phyloP scores from a whole-genome alignment of 495 filamentous ascomycete species.

The Talaromyces liani region DNA sequence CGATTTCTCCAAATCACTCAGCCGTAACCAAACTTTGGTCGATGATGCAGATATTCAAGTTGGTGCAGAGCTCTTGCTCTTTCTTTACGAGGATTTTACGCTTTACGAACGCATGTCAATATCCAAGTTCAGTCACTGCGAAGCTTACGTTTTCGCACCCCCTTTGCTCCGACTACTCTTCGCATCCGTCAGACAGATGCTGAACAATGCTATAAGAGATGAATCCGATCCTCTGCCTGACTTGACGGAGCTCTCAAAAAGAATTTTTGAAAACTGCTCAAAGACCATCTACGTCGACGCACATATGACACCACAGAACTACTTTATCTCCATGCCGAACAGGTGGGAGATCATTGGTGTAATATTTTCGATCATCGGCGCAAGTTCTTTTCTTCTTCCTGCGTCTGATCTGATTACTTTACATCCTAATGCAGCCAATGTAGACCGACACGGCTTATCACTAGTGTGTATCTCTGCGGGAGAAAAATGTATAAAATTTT shows the following conservation, averaged over 20 bases:
- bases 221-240: constrained; percentile 6
- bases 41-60: constrained; percentile 15
- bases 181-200: constrained; percentile 13
- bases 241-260: constrained; percentile 13
- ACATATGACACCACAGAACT: constrained; percentile 17
- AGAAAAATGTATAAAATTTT: constrained; percentile 25
- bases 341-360: constrained; percentile 23
- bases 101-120: constrained; percentile 18
- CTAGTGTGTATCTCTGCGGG: constrained; percentile 13
- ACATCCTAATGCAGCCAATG: neutral
- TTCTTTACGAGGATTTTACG: constrained; percentile 16
- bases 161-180: constrained; percentile 15
- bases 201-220: constrained; percentile 7
- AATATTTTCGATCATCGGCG: constrained; percentile 16
- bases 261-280: constrained; percentile 17
- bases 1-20: constrained; percentile 3
- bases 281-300: constrained; percentile 11
- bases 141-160: constrained; percentile 17
- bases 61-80: constrained; percentile 17
- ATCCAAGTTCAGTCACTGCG: constrained; percentile 13
- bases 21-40: neutral
- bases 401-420: constrained; percentile 7
- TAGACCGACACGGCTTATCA: constrained; percentile 11
- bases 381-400: constrained; percentile 13
- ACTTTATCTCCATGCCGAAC: constrained; percentile 6